Evolutionary conservation across 805 yeast species (phyloP), one percentile per base, ranked within the genome.

Genomic region (Kuraishia ogatae): DNA sequence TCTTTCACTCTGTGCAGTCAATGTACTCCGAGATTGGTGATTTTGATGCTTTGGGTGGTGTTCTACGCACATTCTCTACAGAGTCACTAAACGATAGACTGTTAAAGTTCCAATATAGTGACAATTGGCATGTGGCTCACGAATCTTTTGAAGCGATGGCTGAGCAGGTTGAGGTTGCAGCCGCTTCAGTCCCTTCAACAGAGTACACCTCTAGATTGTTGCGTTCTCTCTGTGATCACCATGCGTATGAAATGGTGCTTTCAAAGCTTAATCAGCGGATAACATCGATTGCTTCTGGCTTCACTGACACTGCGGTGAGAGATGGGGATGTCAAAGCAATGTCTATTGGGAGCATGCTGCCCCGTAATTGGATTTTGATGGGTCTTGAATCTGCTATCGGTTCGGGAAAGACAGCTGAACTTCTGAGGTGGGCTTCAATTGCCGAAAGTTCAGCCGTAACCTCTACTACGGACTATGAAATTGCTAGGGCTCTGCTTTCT

Each of bases 21-120:
- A 87, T 92, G 73, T 94, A 94, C 66, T 85, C 96, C 7, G 86
- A 82, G 56, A 82, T 94, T 52, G 93, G 90, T 62, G 99, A 96
- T 64, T 78, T 85, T 43, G 99, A 94, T 71, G 84, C 97, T 0
- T 74, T 94, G 35, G 92, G 88, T 64, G 99, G 99, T 22, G 82
- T 89, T 3, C 71, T 92, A 55, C 83, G 88, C 57, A 78, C 78
- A 57, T 85, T 89, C 61, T 83, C 96, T 0, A 79, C 86, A 0
- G 80, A 82, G 48, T 81, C 83, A 59, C 70, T 90, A 50, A 79
- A 81, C n/a, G 92, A 91, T 57, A 88, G 89, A 64, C 78, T 92
- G 24, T 74, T 84, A 6, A 89, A 89, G 56, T 83, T 93, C 54
- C 94, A 90, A 61, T 91, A 88, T 60, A 84, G 89, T 52, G 90